Percentiles rank a stretch among this genome's conserved stretches.
Conservation (phyloP, 768 basidiomycete species). For the Imleria badia region DNA sequence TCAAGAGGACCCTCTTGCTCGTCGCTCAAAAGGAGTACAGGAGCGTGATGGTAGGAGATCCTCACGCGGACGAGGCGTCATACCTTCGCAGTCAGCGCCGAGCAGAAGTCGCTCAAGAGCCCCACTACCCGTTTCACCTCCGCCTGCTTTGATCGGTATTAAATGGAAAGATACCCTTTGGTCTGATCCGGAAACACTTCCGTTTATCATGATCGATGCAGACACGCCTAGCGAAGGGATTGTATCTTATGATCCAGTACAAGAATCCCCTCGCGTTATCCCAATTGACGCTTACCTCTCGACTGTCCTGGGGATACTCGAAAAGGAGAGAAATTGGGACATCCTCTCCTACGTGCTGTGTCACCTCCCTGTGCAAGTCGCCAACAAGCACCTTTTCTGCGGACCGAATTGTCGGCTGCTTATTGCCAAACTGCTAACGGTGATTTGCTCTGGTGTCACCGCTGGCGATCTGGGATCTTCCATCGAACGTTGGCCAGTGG, state of each 20-base stretch:
- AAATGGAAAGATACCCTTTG: conserved; percentile 56
- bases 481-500: conserved; percentile 57
- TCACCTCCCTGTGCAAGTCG: conserved; percentile 85
- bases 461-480: conserved; percentile 55
- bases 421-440: conserved; percentile 60
- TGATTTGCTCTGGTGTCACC: conserved; percentile 66
- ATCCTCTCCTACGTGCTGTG: conserved; percentile 88
- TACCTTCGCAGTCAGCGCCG: conserved; percentile 43
- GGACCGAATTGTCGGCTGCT: conserved; percentile 74
- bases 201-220: conserved; percentile 53
- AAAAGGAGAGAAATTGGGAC: conserved; percentile 86
- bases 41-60: conserved; percentile 51
- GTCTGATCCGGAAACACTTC: conserved; percentile 64
- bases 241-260: conserved; percentile 59
- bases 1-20: conserved; percentile 31
- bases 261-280: conserved; percentile 48
- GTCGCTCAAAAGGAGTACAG: conserved; percentile 49
- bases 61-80: conserved; percentile 52
- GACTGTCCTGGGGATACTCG: conserved; percentile 62
- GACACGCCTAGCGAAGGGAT: conserved; percentile 69
- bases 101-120: conserved; percentile 67
- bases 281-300: conserved; percentile 75
- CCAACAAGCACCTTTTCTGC: conserved; percentile 96
- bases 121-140: conserved; percentile 32
- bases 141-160: conserved; percentile 21